phyloP scores from a whole-genome alignment of 2,329 filamentous ascomycete genomes.

The Monilinia fructicola region DNA sequence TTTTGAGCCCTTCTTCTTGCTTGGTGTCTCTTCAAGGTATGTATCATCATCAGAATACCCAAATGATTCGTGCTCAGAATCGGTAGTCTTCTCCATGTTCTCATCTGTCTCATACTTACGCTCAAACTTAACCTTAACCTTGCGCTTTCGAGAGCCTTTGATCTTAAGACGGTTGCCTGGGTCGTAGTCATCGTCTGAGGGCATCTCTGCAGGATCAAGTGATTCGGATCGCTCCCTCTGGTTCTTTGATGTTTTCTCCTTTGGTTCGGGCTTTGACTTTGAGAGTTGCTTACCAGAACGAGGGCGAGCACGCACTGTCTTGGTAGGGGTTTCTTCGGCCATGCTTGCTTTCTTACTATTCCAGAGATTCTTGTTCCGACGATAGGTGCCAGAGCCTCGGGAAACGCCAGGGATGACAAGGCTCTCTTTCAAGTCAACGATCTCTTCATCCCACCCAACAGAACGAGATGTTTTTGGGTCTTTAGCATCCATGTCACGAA shows the following conservation, averaged over 20 bases:
- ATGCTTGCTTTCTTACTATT: conserved; percentile 2
- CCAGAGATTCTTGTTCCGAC: conserved; percentile 7
- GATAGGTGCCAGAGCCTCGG: conserved; percentile 37
- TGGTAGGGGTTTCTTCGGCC: conserved; percentile 9
- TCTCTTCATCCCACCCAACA: conserved; percentile 32
- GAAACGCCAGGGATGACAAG: conserved; percentile 29
- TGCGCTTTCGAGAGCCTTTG: conserved; percentile 16
- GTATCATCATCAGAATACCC: background rate
- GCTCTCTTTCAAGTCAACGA: conserved; percentile 31
- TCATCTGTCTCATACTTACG: conserved; percentile 9
- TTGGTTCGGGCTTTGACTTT: background rate
- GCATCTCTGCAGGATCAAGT: conserved; percentile 19
- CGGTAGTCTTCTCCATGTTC: background rate
- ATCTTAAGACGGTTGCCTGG: conserved; percentile 18
- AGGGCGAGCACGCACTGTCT: background rate
- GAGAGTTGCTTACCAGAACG: background rate
- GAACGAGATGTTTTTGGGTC: conserved; percentile 21
- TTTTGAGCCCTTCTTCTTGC: conserved; percentile 3
- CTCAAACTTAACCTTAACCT: conserved; percentile 9
- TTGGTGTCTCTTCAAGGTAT: conserved; percentile 10
- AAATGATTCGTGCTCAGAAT: background rate
- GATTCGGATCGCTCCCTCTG: conserved; percentile 16
- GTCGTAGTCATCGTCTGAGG: conserved; percentile 25
- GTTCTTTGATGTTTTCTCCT: background rate
- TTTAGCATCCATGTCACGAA: conserved; percentile 29